Conservation (phyloP, 768 basidiomycete species). For the Saitozyma podzolica region DNA sequence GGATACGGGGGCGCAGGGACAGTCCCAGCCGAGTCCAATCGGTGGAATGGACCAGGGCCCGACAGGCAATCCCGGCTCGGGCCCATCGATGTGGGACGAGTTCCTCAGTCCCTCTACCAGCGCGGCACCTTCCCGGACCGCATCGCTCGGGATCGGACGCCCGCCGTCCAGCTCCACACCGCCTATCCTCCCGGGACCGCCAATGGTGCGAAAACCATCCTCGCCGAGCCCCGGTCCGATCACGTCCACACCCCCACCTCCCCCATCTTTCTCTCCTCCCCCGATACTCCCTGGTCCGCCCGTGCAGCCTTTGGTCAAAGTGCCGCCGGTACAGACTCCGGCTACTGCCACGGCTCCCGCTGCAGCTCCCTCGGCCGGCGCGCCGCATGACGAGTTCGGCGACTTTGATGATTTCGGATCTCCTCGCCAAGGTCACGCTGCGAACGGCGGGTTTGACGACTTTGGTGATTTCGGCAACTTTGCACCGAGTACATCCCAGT, state of each 20-base stretch:
- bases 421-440: conserved; percentile 19
- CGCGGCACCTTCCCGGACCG: no score
- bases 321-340: no score
- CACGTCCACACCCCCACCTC: no score
- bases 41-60: not conserved
- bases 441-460: conserved; percentile 43
- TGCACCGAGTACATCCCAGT: conserved; percentile 6
- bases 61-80: not conserved
- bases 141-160: no score
- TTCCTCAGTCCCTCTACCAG: conserved; percentile 15
- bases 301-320: no score
- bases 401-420: conserved; percentile 52
- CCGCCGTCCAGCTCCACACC: not conserved
- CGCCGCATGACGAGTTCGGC: conserved; percentile 17
- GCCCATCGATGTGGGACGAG: conserved; percentile 16
- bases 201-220: conserved; percentile 19
- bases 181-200: conserved; percentile 6
- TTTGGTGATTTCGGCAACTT: conserved; percentile 52
- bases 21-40: not conserved
- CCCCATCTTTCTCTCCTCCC: not conserved
- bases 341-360: not conserved
- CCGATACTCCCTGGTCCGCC: conserved; percentile 4
- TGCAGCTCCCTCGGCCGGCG: not conserved
- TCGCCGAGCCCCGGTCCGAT: conserved; percentile 15
- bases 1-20: conserved; percentile 2